Base-by-base conservation (phyloP, 768 basidiomycete species). In the Auricularia auricula-judae region DNA sequence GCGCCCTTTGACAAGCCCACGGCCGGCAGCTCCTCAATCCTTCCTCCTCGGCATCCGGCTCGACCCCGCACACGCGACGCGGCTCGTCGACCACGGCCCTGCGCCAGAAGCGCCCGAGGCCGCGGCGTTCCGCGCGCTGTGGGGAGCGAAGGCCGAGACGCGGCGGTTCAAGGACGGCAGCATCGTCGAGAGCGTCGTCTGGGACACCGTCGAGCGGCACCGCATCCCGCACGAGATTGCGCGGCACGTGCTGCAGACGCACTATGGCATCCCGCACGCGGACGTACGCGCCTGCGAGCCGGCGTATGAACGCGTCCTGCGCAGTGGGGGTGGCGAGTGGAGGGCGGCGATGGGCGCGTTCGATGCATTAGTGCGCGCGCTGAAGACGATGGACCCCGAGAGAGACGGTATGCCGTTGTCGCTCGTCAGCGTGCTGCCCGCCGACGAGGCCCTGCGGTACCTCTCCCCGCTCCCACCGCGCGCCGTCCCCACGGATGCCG, bases 121-220 rank as follows among this genome's bases (percentile, higher is more conserved):
- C 0, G 75, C 81, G 56, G 79, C 77, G 3, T 99, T 97, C 80
- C 84, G 87, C 29, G 81, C 84, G 4, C 78, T 98, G 68, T 99
- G 97, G 97, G 96, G 95, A 0, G 78, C 83, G 44, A 96, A 93
- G 73, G 87, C 94, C 0, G 96, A 98, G 71, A 78, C 98, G 18
- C 83, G 97, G 4, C 84, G 95, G 44, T 99, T 99, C 80, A 95
- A 98, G 74, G 95, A 99, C 70, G 96, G 96, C 1, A 82, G 88
- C 18, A 98, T 98, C 66, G 71, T 83, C 4, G 93, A 98, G 74
- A 92, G 89, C 68, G 93, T 98, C n/a, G 94, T 98, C 2, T 99
- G 97, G 97, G 89, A 97, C 21, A 64, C 66, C 34, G 93, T 96
- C 62, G 91, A 93, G 66, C 86, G 91, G 34, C 79, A 85, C 0